Conservation (phyloP, 805 yeast species). For the Starmerella vitae region DNA sequence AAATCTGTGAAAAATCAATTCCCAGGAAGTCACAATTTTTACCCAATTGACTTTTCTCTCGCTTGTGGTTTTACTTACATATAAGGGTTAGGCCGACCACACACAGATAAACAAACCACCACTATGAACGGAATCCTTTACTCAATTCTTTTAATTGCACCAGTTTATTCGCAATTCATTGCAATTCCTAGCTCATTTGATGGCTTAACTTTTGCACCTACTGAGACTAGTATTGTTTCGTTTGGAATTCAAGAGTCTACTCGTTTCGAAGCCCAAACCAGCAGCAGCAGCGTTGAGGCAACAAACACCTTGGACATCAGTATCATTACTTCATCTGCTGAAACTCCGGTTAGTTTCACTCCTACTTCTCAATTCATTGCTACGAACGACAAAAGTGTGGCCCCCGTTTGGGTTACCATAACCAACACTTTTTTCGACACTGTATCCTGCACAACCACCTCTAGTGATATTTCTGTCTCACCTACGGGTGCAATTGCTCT, state of each 20-base stretch:
- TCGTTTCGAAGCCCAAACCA: not conserved
- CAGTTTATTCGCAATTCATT: slow-evolving; percentile 10
- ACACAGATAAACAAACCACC: not conserved
- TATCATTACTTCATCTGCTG: too few relatives aligned
- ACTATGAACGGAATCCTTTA: not conserved
- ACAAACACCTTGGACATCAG: too few relatives aligned
- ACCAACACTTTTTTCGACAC: slow-evolving; percentile 9
- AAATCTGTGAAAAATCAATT: too few relatives aligned
- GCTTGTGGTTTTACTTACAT: too few relatives aligned
- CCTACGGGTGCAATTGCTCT: not conserved
- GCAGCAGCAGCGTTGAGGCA: not conserved
- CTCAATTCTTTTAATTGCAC: not conserved
- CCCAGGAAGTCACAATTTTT: too few relatives aligned
- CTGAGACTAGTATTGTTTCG: slow-evolving; percentile 4
- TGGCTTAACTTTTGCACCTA: slow-evolving; percentile 3
- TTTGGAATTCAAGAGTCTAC: too few relatives aligned
- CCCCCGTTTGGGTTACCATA: slow-evolving; percentile 3
- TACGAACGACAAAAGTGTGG: not conserved
- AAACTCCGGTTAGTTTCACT: too few relatives aligned
- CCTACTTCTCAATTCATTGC: not conserved
- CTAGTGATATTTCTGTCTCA: not conserved
- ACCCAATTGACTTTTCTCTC: too few relatives aligned
- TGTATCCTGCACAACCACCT: slow-evolving; percentile 12
- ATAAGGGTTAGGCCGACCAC: too few relatives aligned
- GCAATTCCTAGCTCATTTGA: slow-evolving; percentile 9